phyloP scores from a whole-genome alignment of 2,329 filamentous ascomycete species.

The Graphiopsis chlorocephala region DNA sequence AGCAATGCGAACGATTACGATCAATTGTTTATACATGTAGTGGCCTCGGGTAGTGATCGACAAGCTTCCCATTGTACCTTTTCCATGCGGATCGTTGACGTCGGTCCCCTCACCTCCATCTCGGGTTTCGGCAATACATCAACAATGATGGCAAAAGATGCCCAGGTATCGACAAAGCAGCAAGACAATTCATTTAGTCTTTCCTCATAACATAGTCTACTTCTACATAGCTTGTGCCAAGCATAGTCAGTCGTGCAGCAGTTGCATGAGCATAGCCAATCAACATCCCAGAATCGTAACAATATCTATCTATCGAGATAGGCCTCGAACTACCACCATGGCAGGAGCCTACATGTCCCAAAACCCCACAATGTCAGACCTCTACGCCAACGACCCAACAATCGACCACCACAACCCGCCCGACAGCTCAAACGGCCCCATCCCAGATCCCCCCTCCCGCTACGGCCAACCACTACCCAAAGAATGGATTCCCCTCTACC shows the following conservation, averaged over 20 bases:
- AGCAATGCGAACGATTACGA: neutral
- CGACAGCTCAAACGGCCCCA: slow-evolving; percentile 26
- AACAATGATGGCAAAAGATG: neutral
- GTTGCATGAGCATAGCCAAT: neutral
- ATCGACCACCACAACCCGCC: slow-evolving; percentile 18
- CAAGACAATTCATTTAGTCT: neutral
- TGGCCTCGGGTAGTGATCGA: neutral
- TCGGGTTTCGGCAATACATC: neutral
- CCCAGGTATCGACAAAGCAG: neutral
- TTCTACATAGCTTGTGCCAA: neutral
- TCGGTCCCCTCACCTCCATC: neutral
- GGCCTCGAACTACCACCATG: neutral
- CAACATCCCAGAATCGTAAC: neutral
- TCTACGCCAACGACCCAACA: slow-evolving; percentile 26
- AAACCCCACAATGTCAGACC: slow-evolving; percentile 14
- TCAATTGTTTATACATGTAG: neutral
- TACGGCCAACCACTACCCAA: slow-evolving; percentile 28
- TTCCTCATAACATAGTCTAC: neutral
- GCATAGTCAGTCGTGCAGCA: neutral
- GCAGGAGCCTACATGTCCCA: slow-evolving; percentile 16
- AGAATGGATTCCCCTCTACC: slow-evolving; percentile 35
- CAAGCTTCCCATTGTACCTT: neutral
- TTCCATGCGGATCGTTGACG: neutral
- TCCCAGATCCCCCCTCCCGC: slow-evolving; percentile 24
- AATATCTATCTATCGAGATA: neutral